Conservation (phyloP, 2,329 filamentous ascomycete genomes). For the Colletotrichum plurivorum region DNA sequence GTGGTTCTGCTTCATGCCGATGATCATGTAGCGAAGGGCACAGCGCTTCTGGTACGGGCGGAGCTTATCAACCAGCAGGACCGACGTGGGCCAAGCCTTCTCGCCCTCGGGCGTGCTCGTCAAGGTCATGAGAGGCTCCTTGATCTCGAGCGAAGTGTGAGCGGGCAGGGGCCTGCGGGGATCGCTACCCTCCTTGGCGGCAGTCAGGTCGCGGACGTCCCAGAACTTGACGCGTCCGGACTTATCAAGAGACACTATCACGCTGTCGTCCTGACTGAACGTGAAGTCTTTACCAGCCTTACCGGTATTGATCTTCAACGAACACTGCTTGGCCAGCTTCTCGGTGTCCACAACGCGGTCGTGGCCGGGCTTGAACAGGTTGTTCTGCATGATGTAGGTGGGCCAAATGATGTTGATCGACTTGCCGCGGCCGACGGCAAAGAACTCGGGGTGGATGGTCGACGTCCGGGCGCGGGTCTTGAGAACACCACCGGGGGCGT, state of each 20-base stretch:
- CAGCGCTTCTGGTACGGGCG: constrained; percentile 92
- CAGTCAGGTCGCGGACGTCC: constrained; percentile 88
- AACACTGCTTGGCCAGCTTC: constrained; percentile 87
- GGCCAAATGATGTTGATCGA: constrained; percentile 92
- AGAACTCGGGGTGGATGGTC: constrained; percentile 90
- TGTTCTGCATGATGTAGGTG: constrained; percentile 73
- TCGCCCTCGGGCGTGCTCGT: constrained; percentile 89
- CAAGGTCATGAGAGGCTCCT: constrained; percentile 87
- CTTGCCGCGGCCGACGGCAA: constrained; percentile 95
- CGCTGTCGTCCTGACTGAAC: constrained; percentile 96
- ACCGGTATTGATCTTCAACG: constrained; percentile 93
- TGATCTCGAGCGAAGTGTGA: constrained; percentile 79
- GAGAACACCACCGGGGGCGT: constrained; percentile 90
- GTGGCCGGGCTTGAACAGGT: constrained; percentile 74
- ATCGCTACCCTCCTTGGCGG: constrained; percentile 65
- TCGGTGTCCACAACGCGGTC: constrained; percentile 86
- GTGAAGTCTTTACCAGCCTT: constrained; percentile 99
- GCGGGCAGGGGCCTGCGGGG: constrained; percentile 66
- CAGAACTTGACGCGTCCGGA: constrained; percentile 97
- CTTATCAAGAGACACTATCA: constrained; percentile 96
- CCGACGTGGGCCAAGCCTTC: constrained; percentile 97
- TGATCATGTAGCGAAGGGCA: constrained; percentile 93
- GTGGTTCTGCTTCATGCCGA: constrained; percentile 99
- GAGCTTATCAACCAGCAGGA: constrained; percentile 95
- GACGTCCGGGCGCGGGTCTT: constrained; percentile 96